Conservation (phyloP, 495 filamentous ascomycete species). For the Penicillium tannophilum region DNA sequence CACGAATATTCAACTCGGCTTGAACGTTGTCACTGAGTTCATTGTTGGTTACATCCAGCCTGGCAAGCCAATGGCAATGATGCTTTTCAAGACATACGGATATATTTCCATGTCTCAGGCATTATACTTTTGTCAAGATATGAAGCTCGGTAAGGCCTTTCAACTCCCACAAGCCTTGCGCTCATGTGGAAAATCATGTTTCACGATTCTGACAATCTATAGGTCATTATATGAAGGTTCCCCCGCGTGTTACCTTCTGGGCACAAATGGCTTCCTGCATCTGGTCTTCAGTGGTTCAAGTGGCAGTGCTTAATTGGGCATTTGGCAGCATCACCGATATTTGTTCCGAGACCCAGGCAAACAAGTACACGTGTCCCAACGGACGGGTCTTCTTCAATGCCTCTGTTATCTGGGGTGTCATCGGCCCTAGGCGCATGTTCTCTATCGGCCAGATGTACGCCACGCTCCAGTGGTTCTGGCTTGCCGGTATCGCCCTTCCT, state of each 20-base stretch:
- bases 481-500: constrained; percentile 50
- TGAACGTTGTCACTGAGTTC: constrained; percentile 65
- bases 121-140: constrained; percentile 52
- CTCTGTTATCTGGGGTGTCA: constrained; percentile 58
- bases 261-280: constrained; percentile 57
- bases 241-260: constrained; percentile 59
- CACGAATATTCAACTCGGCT: constrained; percentile 54
- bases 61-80: constrained; percentile 62
- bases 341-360: constrained; percentile 48
- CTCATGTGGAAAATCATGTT: constrained; percentile 5
- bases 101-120: constrained; percentile 61
- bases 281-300: constrained; percentile 62
- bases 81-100: constrained; percentile 66
- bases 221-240: constrained; percentile 66
- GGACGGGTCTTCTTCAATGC: constrained; percentile 63
- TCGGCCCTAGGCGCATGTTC: constrained; percentile 56
- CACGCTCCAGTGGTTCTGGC: constrained; percentile 51
- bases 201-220: constrained; percentile 26
- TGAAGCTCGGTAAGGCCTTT: constrained; percentile 44
- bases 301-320: constrained; percentile 63
- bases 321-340: constrained; percentile 54
- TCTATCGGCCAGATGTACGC: constrained; percentile 50
- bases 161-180: background rate
- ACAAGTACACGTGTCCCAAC: constrained; percentile 62
- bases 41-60: constrained; percentile 67